These are phyloP conservation scores for Zasmidium angulare DNA, from an alignment of 2,329 filamentous ascomycete species.

Conservation along the genomic window DNA sequence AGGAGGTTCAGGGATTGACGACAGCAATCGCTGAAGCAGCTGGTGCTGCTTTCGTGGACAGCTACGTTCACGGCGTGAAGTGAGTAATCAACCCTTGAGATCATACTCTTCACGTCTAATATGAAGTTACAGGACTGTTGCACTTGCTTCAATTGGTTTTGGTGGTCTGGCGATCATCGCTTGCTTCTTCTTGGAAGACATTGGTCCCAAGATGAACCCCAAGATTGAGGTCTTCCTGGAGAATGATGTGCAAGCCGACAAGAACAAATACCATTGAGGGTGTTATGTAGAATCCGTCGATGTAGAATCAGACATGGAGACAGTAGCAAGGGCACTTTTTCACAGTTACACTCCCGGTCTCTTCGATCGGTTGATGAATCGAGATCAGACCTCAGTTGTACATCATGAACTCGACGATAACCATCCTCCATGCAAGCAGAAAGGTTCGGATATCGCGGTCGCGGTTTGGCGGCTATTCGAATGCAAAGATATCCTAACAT, in stretches of 20 bases:
- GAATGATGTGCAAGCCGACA: slow-evolving; percentile 14
- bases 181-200: slow-evolving; percentile 15
- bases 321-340: too few species aligned
- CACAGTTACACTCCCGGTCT: too few species aligned
- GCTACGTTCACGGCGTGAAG: slow-evolving; percentile 13
- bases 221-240: slow-evolving; percentile 16
- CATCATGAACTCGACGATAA: too few species aligned
- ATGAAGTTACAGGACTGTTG: slow-evolving; percentile 5
- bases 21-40: slow-evolving; percentile 9
- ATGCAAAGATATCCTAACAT: too few species aligned
- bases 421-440: too few species aligned
- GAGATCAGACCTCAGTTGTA: too few species aligned
- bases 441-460: too few species aligned
- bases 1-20: slow-evolving; percentile 11
- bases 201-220: slow-evolving; percentile 12
- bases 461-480: too few species aligned
- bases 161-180: slow-evolving; percentile 9
- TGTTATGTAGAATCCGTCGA: too few species aligned
- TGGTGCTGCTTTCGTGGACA: slow-evolving; percentile 9
- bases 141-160: slow-evolving; percentile 6
- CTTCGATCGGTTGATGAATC: too few species aligned
- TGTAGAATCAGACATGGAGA: too few species aligned
- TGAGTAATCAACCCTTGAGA: neutral
- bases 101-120: neutral
- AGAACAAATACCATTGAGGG: slow-evolving; percentile 15